phyloP scores from a whole-genome alignment of 345 rosid genomes.

The Salix exigua region DNA sequence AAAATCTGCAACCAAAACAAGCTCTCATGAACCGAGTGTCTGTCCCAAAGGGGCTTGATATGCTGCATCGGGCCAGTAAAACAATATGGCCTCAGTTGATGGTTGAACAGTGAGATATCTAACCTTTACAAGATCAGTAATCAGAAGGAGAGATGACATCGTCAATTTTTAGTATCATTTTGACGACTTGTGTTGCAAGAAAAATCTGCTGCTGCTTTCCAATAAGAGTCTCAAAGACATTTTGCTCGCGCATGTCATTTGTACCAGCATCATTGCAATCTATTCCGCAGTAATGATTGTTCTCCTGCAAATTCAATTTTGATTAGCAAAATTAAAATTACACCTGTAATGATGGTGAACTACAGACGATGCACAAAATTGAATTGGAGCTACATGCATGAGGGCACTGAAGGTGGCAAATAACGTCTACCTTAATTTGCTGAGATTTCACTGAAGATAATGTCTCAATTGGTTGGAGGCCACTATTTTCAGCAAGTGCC shows the following conservation, averaged over 20 bases:
- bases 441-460: slow-evolving; percentile 91
- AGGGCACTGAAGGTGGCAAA: neutral
- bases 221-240: slow-evolving; percentile 88
- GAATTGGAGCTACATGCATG: neutral
- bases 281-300: slow-evolving; percentile 69
- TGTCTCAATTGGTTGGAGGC: slow-evolving; percentile 91
- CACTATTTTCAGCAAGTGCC: slow-evolving; percentile 99
- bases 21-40: neutral
- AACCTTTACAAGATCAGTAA: slow-evolving; percentile 32
- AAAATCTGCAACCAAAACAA: slow-evolving; percentile 19
- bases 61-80: slow-evolving; percentile 11
- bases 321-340: neutral
- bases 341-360: neutral
- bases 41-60: neutral
- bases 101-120: slow-evolving; percentile 14
- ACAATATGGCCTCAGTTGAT: neutral
- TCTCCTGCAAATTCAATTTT: slow-evolving; percentile 52
- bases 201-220: slow-evolving; percentile 97
- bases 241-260: slow-evolving; percentile 87
- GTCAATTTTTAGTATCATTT: slow-evolving; percentile 93
- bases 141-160: slow-evolving; percentile 87
- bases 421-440: slow-evolving; percentile 63
- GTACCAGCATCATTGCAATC: slow-evolving; percentile 96
- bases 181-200: slow-evolving; percentile 97
- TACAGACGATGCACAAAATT: neutral